These are phyloP conservation scores for Wickerhamiella domercqiae DNA, from an alignment of 805 yeast species.

Conservation along the genomic window DNA sequence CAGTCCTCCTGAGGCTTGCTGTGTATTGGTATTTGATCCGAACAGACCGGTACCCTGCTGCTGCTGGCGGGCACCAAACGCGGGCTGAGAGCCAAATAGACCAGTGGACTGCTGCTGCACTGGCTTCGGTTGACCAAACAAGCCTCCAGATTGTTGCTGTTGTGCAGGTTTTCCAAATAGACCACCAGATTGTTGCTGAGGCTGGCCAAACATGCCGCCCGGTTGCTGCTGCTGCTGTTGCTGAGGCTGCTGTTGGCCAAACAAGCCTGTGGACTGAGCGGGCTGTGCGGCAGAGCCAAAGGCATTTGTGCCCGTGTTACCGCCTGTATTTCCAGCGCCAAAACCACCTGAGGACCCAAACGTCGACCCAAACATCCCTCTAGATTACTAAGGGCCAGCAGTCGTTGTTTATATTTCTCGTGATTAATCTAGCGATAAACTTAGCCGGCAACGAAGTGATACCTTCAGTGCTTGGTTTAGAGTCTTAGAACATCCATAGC, in stretches of 20 bases:
- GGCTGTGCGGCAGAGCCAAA: too few relatives aligned
- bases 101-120: conserved; percentile 3
- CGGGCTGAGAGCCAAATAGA: background rate
- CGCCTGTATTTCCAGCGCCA: too few relatives aligned
- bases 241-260: conserved; percentile 2
- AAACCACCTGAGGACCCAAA: too few relatives aligned
- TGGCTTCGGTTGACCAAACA: conserved; percentile 2
- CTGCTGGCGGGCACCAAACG: conserved; percentile 1
- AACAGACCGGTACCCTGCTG: conserved; percentile 1
- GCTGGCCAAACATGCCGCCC: conserved; percentile 23
- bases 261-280: too few relatives aligned
- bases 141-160: conserved; percentile 2
- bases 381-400: too few relatives aligned
- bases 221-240: conserved; percentile 5
- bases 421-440: too few relatives aligned
- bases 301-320: too few relatives aligned
- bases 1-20: background rate
- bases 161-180: conserved; percentile 8
- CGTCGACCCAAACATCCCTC: too few relatives aligned
- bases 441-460: too few relatives aligned
- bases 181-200: conserved; percentile 6
- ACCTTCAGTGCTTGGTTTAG: conserved; percentile 45
- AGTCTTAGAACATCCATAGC: conserved; percentile 55
- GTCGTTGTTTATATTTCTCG: too few relatives aligned
- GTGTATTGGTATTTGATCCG: conserved; percentile 2